Conservation (phyloP, 2,329 filamentous ascomycete species). For the Talaromyces sp. region DNA sequence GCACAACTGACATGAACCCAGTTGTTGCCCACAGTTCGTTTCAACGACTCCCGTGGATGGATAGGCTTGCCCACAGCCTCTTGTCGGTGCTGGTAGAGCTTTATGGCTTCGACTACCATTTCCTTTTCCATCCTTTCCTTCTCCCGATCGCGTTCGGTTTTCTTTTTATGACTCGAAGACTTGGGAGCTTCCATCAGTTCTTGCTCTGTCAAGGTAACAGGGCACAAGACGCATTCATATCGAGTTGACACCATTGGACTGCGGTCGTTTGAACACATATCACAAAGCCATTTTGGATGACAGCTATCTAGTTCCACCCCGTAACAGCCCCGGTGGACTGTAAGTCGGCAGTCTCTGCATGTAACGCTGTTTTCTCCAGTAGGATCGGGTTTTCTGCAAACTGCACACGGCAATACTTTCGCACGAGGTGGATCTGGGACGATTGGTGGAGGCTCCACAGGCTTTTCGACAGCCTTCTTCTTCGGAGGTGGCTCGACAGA, state of each 20-base stretch:
- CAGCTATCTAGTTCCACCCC: conserved; percentile 67
- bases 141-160: conserved; percentile 84
- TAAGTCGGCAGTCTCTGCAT: conserved; percentile 83
- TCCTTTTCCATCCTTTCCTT: conserved; percentile 83
- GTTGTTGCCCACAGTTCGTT: conserved; percentile 92
- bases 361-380: conserved; percentile 66
- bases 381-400: conserved; percentile 72
- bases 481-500: conserved; percentile 51
- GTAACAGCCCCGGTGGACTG: conserved; percentile 88
- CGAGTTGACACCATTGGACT: conserved; percentile 87
- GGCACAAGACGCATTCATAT: conserved; percentile 90
- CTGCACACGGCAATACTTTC: conserved; percentile 72
- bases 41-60: conserved; percentile 82
- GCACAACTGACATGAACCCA: conserved; percentile 97
- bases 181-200: conserved; percentile 82
- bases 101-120: conserved; percentile 68
- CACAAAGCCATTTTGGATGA: conserved; percentile 78
- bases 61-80: conserved; percentile 76
- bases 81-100: conserved; percentile 79
- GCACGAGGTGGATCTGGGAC: conserved; percentile 75
- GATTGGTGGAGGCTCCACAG: conserved; percentile 52
- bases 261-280: conserved; percentile 93
- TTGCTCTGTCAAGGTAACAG: conserved; percentile 72
- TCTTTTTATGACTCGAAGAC: conserved; percentile 69
- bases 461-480: conserved; percentile 55